Evolutionary conservation across 116 monocot genomes (phyloP).

Genomic region (Phalaenopsis hybrid): DNA sequence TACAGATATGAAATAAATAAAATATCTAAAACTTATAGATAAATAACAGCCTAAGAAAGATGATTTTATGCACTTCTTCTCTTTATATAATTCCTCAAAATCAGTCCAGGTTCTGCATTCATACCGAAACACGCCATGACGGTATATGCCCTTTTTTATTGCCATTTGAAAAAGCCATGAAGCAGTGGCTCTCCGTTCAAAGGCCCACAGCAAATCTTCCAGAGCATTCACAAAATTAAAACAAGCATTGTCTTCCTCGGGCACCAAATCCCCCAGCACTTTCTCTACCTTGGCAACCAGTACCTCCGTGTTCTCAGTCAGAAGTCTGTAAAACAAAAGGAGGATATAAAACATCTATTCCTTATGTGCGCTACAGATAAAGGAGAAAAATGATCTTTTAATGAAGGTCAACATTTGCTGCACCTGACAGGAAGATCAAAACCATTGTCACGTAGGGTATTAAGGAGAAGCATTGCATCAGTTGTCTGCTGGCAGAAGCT

Average conservation of each 20-base stretch:
- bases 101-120: constrained; percentile 3
- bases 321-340: constrained; percentile 41
- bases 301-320: constrained; percentile 53
- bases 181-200: constrained; percentile 81
- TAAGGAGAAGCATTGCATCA: constrained; percentile 59
- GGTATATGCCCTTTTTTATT: constrained; percentile 72
- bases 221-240: constrained; percentile 97
- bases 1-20: too few species aligned
- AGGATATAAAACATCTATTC: neutral
- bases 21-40: neutral
- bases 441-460: constrained; percentile 47
- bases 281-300: constrained; percentile 58
- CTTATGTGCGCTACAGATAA: neutral
- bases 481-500: constrained; percentile 70
- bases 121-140: constrained; percentile 76
- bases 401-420: neutral
- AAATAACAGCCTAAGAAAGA: neutral
- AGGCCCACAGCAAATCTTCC: constrained; percentile 94
- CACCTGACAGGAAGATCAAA: constrained; percentile 91
- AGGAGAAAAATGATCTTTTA: neutral
- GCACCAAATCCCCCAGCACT: constrained; percentile 49
- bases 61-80: neutral
- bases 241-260: constrained; percentile 68
- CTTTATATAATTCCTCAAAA: neutral
- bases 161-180: constrained; percentile 96